Base-by-base conservation (phyloP, 257 asterid species). In the Scutellaria galericulata region DNA sequence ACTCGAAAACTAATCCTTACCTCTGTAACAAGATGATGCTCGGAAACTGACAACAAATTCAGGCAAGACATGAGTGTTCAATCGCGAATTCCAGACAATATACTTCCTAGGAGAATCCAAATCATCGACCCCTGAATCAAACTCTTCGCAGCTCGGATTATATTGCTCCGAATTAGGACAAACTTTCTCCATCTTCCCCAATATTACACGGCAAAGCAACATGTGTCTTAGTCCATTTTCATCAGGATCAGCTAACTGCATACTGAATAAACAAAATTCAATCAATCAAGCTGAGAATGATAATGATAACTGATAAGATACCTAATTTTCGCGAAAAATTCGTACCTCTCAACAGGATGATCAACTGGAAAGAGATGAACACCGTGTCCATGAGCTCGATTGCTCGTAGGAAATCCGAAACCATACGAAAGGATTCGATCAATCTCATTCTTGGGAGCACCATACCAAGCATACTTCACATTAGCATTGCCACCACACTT, bases 41-140 rank as follows among this genome's bases (percentile, higher is more conserved):
- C 85, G 74, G 78, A 89, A 85, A 60, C 83, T 80, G 74, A 89
- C 74, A 5, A 87, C 57, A 14, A 70, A 87, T 46, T 87, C 89
- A 0, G 96, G 93, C 76, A 87, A 81, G 59, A 89, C 76, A 71
- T 75, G 93, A 12, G 93, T 79, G 74, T 87, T 89, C 82, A 87
- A 76, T 67, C 79, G 76, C 35, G 86, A 83, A 72, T 70, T 74
- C 96, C 96, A 89, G 9, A 89, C 68, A 9, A 85, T 74, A 40
- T 89, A 89, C 71, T 64, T 87, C 1, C 45, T 68, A 0, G 96
- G 93, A 64, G 81, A 80, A 40, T 31, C 57, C 13, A 84, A 64
- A 79, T 79, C 58, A 57, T 89, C 93, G 1, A 82, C 83, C 9
- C 91, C 93, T 3, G 89, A 80, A 78, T 87, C 90, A 31, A 83